These are phyloP conservation scores for Linnemannia schmuckeri DNA, from an alignment of 192 early-diverging fungal genomes.

Conservation along the genomic window DNA sequence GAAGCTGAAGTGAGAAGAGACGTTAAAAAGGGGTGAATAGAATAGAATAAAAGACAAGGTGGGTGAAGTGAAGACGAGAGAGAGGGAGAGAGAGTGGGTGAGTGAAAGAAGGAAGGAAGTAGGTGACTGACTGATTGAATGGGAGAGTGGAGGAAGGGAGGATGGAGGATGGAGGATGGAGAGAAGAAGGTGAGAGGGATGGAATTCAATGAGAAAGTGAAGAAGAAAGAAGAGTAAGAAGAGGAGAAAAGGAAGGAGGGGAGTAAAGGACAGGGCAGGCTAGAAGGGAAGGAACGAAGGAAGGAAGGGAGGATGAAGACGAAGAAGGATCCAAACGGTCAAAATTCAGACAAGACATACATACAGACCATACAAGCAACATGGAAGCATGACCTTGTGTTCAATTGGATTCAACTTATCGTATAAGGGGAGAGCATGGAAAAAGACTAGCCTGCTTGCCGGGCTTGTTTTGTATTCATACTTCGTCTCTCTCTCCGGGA, in stretches of 20 bases:
- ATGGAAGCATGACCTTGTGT: too few species aligned
- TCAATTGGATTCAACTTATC: too few species aligned
- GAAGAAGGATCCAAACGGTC: not conserved
- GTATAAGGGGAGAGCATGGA: too few species aligned
- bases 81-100: not conserved
- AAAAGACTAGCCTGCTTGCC: too few species aligned
- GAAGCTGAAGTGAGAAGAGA: not conserved
- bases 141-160: not conserved
- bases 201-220: constrained; percentile 8
- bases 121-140: not conserved
- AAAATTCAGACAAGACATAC: not conserved
- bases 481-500: too few species aligned
- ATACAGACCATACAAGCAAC: too few species aligned
- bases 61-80: not conserved
- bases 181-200: not conserved
- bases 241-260: not conserved
- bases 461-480: too few species aligned
- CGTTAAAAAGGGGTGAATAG: not conserved
- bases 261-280: not conserved
- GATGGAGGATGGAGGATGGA: not conserved
- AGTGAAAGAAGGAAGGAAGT: not conserved
- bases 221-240: not conserved
- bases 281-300: not conserved
- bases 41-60: not conserved
- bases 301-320: not conserved